A percentile compares a stretch with the other conserved stretches of the same genome.
Conservation (phyloP, 106 monocot genomes). For the Vanilla planifolia region DNA sequence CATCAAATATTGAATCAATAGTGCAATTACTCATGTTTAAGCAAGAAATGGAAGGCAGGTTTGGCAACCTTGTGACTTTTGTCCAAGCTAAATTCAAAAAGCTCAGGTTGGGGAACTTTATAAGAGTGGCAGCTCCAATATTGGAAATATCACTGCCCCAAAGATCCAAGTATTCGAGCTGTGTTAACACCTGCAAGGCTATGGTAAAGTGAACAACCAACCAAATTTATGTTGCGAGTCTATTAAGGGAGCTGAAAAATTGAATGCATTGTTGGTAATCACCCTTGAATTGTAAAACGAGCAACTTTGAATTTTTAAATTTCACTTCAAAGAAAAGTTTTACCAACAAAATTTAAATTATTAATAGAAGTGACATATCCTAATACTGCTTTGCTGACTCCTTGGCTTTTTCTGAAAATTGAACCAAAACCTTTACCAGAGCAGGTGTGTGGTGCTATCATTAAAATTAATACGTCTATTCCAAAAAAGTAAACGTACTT, state of each 20-base stretch:
- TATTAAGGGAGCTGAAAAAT: no score
- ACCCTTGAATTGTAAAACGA: background rate
- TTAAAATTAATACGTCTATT: no score
- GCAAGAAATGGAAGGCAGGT: slow-evolving; percentile 43
- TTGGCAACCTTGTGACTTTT: slow-evolving; percentile 52
- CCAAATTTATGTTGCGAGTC: no score
- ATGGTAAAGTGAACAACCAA: slow-evolving; percentile 1
- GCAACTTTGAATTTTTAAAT: no score
- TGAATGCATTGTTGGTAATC: no score
- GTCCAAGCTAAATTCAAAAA: slow-evolving; percentile 87
- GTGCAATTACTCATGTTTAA: slow-evolving; percentile 86
- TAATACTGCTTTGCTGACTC: no score
- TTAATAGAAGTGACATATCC: no score
- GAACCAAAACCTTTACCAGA: no score
- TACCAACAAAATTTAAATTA: no score
- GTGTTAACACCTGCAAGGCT: slow-evolving; percentile 48
- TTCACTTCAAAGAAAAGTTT: background rate
- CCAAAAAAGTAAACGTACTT: slow-evolving; percentile 30
- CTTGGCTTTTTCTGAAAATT: no score
- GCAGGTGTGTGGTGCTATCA: no score
- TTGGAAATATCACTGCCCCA: slow-evolving; percentile 84
- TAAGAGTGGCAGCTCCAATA: slow-evolving; percentile 40
- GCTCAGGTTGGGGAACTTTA: slow-evolving; percentile 49
- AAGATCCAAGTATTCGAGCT: slow-evolving; percentile 69
- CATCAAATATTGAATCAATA: slow-evolving; percentile 49